A percentile compares a stretch with the other conserved stretches of the same genome.
phyloP scores from a whole-genome alignment of 305 asterid species.

The Fraxinus angustifolia region DNA sequence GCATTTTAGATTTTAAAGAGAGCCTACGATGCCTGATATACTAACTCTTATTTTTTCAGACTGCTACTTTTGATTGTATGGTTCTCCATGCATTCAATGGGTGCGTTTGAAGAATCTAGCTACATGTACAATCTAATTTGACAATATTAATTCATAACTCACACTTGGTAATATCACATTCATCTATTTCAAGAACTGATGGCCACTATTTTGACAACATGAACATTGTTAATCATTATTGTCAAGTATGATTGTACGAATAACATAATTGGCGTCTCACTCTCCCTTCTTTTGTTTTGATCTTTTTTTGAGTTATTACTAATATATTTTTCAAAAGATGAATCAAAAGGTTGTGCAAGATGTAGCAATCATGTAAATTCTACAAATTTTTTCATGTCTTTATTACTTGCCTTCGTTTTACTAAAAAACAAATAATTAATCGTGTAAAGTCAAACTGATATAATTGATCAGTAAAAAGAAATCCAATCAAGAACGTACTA shows the following conservation, averaged over 20 bases:
- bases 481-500: not conserved
- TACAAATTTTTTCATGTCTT: not conserved
- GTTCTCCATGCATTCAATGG: not conserved
- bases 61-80: not conserved
- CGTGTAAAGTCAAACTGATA: not conserved
- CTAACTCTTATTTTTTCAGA: not conserved
- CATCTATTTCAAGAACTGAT: too few relatives aligned
- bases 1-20: not conserved
- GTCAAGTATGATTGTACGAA: too few relatives aligned
- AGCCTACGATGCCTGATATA: not conserved
- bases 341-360: not conserved
- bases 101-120: not conserved
- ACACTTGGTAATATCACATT: too few relatives aligned
- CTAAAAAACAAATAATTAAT: not conserved
- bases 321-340: not conserved
- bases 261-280: too few relatives aligned
- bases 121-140: too few relatives aligned
- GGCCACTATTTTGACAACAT: too few relatives aligned
- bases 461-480: not conserved
- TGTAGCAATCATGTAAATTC: not conserved
- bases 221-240: too few relatives aligned
- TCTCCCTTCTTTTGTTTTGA: not conserved
- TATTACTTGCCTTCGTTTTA: not conserved
- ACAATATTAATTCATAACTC: too few relatives aligned
- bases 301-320: not conserved